These are phyloP conservation scores for Blastocystis sp. DNA, from an alignment of 352 stramenopile species.

Conservation along the genomic window DNA sequence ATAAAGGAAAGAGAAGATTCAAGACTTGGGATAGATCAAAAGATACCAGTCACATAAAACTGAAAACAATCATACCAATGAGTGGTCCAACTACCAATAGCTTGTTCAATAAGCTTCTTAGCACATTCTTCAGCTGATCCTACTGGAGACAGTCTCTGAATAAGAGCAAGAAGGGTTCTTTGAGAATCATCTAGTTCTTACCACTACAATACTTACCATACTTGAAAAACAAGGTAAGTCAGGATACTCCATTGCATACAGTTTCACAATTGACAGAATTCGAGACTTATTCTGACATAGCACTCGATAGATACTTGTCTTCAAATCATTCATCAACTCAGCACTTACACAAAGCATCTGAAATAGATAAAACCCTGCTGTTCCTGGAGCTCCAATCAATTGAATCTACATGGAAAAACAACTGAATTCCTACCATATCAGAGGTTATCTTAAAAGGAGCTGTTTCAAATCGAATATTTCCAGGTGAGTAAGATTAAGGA, in stretches of 20 bases:
- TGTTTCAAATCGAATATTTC: conserved; percentile 94
- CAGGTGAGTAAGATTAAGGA: too few relatives aligned
- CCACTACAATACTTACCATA: neutral
- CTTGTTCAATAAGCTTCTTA: conserved; percentile 77
- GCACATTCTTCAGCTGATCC: conserved; percentile 67
- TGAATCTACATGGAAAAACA: conserved; percentile 71
- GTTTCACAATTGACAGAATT: conserved; percentile 89
- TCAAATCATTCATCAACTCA: conserved; percentile 82
- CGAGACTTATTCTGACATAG: conserved; percentile 86
- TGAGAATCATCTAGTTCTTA: neutral
- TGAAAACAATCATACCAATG: conserved; percentile 83
- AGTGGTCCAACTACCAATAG: conserved; percentile 79
- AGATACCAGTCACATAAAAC: conserved; percentile 76
- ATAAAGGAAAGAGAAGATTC: neutral
- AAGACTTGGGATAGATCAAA: conserved; percentile 66
- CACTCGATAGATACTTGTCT: conserved; percentile 89
- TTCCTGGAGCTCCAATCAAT: conserved; percentile 4
- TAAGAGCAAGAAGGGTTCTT: neutral
- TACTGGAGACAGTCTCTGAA: neutral
- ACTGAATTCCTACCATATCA: conserved; percentile 96
- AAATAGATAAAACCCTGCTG: neutral
- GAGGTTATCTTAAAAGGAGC: conserved; percentile 98
- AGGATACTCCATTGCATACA: conserved; percentile 75
- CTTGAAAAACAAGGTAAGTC: conserved; percentile 63
- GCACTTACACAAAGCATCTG: conserved; percentile 64